phyloP scores from a whole-genome alignment of 78 protist genomes.

The Polysphondylium violaceum region DNA sequence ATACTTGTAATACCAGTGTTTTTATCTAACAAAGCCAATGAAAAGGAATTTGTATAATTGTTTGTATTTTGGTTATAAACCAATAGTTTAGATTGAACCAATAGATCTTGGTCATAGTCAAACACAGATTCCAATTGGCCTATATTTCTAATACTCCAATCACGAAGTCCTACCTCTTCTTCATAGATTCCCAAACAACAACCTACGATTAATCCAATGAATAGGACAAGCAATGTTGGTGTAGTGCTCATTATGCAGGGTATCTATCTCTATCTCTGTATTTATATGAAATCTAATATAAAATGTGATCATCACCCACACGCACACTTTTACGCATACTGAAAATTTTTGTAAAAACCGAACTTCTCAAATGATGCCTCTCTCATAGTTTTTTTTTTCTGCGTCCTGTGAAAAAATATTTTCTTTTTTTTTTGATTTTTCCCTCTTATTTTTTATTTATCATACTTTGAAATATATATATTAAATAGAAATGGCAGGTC shows the following conservation, averaged over 20 bases:
- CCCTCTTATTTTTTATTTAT: slow-evolving; percentile 8
- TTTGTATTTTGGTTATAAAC: not conserved
- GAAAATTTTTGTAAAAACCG: too few relatives aligned
- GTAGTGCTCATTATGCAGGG: not conserved
- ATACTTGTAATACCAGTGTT: slow-evolving; percentile 11
- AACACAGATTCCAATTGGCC: slow-evolving; percentile 10
- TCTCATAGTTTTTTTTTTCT: not conserved
- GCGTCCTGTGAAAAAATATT: not conserved
- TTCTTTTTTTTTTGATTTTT: not conserved
- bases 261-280: not conserved
- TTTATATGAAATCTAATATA: not conserved
- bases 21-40: not conserved
- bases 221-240: not conserved
- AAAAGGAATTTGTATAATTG: not conserved
- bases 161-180: slow-evolving; percentile 20
- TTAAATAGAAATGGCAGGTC: slow-evolving; percentile 66
- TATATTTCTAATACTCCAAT: slow-evolving; percentile 38
- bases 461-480: not conserved
- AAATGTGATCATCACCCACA: too few relatives aligned
- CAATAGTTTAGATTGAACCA: slow-evolving; percentile 32
- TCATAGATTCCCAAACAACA: slow-evolving; percentile 16
- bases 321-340: too few relatives aligned
- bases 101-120: not conserved
- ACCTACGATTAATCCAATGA: slow-evolving; percentile 11
- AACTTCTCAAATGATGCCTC: too few relatives aligned